A percentile compares a stretch with the other conserved stretches of the same genome.
Evolutionary conservation across 78 protist genomes (phyloP).

Genomic region (Neovahlkampfia damariscottae): DNA sequence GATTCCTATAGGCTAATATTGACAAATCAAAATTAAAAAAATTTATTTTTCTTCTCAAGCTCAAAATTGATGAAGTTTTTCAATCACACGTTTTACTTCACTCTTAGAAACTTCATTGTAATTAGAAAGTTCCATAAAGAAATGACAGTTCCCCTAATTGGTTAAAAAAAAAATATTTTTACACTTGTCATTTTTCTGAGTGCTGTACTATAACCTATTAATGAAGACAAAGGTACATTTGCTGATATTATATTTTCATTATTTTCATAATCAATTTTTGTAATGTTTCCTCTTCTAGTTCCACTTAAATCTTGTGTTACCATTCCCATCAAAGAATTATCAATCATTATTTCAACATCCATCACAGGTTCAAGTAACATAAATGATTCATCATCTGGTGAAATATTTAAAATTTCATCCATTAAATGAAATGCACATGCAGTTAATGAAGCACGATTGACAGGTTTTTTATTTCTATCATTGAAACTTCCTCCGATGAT

Average conservation of each 20-base stretch:
- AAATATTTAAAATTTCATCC: neutral
- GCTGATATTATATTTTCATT: neutral
- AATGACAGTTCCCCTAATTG: neutral
- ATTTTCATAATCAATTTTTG: neutral
- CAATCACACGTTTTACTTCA: too few species aligned
- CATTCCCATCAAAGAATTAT: neutral
- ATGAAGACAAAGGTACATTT: neutral
- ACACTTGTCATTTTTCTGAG: neutral
- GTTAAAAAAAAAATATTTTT: too few species aligned
- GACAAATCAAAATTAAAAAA: too few species aligned
- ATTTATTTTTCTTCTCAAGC: too few species aligned
- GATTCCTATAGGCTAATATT: too few species aligned
- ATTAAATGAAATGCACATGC: neutral
- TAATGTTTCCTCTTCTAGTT: neutral
- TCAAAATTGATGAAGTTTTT: too few species aligned
- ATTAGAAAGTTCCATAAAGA: slow-evolving; percentile 11
- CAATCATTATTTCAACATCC: neutral
- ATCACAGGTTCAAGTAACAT: neutral
- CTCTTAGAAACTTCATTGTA: too few species aligned
- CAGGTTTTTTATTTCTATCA: neutral
- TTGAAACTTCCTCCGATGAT: neutral
- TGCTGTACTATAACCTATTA: neutral
- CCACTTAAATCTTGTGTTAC: neutral
- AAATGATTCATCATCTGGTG: neutral
- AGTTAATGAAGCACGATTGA: neutral